These are phyloP conservation scores for Entophlyctis luteolus DNA, from an alignment of 192 early-diverging fungal genomes.

Conservation along the genomic window DNA sequence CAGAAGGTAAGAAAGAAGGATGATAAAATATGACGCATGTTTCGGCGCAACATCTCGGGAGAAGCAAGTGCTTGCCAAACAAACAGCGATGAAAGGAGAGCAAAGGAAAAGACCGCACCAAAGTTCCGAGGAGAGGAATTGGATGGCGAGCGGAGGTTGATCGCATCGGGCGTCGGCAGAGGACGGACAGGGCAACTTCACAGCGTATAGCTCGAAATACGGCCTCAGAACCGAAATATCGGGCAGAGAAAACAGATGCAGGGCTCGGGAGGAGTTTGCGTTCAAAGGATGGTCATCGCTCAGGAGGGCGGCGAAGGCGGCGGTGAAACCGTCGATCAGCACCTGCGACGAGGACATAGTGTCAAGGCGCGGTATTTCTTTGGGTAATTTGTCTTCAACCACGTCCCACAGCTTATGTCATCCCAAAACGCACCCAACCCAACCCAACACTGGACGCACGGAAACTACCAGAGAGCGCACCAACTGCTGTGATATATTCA, in stretches of 20 bases:
- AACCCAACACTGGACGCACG: too few species aligned
- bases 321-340: background rate
- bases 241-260: background rate
- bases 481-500: too few species aligned
- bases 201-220: too few species aligned
- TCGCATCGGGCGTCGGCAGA: too few species aligned
- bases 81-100: background rate
- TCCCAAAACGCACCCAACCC: too few species aligned
- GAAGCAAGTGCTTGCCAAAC: background rate
- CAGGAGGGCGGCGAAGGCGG: background rate
- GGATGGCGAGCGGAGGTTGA: background rate
- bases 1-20: background rate
- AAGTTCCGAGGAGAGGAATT: slow-evolving; percentile 13
- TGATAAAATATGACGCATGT: background rate
- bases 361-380: too few species aligned
- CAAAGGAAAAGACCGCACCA: background rate
- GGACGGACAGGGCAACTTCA: too few species aligned
- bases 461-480: too few species aligned
- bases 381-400: too few species aligned
- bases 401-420: too few species aligned
- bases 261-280: background rate
- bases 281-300: slow-evolving; percentile 18
- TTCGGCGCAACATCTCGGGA: background rate
- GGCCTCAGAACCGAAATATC: too few species aligned
- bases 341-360: too few species aligned